Evolutionary conservation across 768 basidiomycete genomes (phyloP).

Genomic region (button mushroom (Agaricus bisporus)): DNA sequence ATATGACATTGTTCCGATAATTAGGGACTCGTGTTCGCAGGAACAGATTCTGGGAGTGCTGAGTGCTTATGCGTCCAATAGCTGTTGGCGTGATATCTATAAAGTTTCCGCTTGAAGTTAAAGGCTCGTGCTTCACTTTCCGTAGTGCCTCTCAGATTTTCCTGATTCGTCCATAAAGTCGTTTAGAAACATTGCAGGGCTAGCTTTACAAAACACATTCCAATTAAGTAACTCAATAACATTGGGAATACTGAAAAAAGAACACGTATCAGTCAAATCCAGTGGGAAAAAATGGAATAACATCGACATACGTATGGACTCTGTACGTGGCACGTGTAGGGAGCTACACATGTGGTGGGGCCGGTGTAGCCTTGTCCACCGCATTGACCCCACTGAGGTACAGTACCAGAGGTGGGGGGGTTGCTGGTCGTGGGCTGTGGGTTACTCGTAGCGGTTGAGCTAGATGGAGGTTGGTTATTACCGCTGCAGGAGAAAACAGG

Average conservation of each 20-base stretch:
- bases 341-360: constrained; percentile 16
- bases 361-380: constrained; percentile 26
- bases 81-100: no score
- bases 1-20: no score
- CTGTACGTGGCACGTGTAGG: constrained; percentile 15
- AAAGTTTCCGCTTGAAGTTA: no score
- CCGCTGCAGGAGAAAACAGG: constrained; percentile 31
- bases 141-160: no score
- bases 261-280: background rate
- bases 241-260: constrained; percentile 27
- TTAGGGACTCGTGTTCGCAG: no score
- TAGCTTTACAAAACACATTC: no score
- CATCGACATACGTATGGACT: constrained; percentile 16
- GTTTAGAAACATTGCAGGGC: no score
- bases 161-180: no score
- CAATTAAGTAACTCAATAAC: constrained; percentile 10
- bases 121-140: no score
- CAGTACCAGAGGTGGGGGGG: constrained; percentile 16
- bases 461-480: constrained; percentile 10
- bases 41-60: no score
- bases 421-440: constrained; percentile 13
- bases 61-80: no score
- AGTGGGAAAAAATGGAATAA: background rate
- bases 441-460: constrained; percentile 13
- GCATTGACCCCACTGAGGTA: constrained; percentile 37